Conservation (phyloP, 2,329 filamentous ascomycete species). For the Claviceps arundinis region DNA sequence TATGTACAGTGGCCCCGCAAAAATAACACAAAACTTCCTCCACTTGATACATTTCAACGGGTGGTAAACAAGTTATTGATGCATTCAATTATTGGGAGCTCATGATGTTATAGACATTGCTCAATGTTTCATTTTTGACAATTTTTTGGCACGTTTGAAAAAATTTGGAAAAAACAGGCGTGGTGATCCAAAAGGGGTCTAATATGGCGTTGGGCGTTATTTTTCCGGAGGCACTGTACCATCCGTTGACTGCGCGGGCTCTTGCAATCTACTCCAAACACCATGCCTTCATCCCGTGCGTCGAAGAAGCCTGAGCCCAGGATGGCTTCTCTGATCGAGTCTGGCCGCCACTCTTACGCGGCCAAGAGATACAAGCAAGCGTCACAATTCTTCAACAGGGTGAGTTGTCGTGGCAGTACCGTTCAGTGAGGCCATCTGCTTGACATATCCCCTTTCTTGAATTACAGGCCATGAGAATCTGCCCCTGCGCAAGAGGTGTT, state of each 20-base stretch:
- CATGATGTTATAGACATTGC: too few relatives aligned
- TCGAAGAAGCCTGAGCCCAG: not conserved
- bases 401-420: constrained; percentile 8
- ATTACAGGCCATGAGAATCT: constrained; percentile 23
- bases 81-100: too few relatives aligned
- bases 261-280: constrained; percentile 6
- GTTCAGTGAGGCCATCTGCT: not conserved
- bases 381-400: constrained; percentile 23
- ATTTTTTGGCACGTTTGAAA: too few relatives aligned
- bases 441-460: not conserved
- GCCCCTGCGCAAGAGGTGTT: constrained; percentile 19
- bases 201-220: too few relatives aligned
- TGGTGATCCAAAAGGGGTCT: too few relatives aligned
- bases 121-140: too few relatives aligned
- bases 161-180: too few relatives aligned
- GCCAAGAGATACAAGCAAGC: constrained; percentile 21
- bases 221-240: too few relatives aligned
- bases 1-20: too few relatives aligned
- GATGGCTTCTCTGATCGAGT: constrained; percentile 12
- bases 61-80: too few relatives aligned
- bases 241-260: constrained; percentile 5
- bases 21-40: too few relatives aligned
- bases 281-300: constrained; percentile 6
- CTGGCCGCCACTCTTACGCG: constrained; percentile 21
- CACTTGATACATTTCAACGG: too few relatives aligned